Percentiles rank a stretch among this genome's conserved stretches.
Conservation (phyloP, 73 alveolate species). For the Tetrahymena borealis region DNA sequence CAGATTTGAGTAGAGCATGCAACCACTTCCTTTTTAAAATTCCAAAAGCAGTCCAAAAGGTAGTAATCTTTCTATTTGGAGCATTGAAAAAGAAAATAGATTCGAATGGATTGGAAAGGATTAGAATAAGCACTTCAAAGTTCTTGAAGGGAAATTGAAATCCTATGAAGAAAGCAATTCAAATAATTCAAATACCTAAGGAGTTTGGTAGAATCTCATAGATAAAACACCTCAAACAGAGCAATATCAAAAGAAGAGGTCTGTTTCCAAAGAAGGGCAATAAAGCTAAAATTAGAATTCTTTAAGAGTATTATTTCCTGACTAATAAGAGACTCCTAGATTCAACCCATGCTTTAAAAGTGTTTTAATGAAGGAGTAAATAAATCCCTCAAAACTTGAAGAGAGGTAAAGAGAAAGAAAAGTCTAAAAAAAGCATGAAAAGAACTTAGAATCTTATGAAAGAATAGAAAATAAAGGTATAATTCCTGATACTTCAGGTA, state of each 20-base stretch:
- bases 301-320: neutral
- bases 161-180: neutral
- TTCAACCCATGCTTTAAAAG: neutral
- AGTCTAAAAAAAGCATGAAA: neutral
- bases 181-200: neutral
- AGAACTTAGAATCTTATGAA: neutral
- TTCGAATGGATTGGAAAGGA: neutral
- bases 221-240: neutral
- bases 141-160: neutral
- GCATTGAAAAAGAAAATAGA: neutral
- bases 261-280: neutral
- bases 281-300: neutral
- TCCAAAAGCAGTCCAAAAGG: neutral
- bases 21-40: neutral
- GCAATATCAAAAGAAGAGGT: neutral
- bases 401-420: neutral
- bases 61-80: neutral
- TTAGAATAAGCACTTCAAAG: neutral
- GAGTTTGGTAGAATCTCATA: neutral
- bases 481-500: neutral
- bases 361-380: neutral
- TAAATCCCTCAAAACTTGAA: neutral
- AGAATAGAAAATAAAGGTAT: neutral
- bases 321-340: neutral
- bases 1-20: neutral